Conservation (phyloP, 1,284 basidiomycete genomes). For the Leccinum huronense region DNA sequence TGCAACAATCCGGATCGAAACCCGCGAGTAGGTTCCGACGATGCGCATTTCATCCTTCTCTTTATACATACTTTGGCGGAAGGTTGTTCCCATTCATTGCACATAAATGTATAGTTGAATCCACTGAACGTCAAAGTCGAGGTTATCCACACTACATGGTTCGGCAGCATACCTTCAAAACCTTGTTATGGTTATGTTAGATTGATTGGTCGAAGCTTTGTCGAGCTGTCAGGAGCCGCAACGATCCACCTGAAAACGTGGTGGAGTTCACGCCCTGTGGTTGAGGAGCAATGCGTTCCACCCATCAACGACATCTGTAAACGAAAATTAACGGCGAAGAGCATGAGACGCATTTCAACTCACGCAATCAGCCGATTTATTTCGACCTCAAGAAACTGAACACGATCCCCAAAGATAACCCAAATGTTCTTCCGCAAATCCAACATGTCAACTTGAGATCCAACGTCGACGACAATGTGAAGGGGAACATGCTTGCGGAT, state of each 20-base stretch:
- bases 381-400: background rate
- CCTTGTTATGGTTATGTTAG: conserved; percentile 22
- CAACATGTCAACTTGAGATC: conserved; percentile 1
- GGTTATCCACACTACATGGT: background rate
- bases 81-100: background rate
- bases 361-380: conserved; percentile 45
- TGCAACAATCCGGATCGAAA: background rate
- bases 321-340: conserved; percentile 1
- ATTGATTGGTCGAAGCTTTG: conserved; percentile 72
- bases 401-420: conserved; percentile 62
- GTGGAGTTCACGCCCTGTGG: conserved; percentile 72
- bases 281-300: conserved; percentile 72
- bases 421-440: conserved; percentile 32
- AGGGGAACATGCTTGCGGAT: conserved; percentile 52
- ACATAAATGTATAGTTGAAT: background rate
- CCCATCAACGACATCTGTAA: conserved; percentile 56
- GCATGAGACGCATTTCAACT: conserved; percentile 26
- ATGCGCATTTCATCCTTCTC: background rate
- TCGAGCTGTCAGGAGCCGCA: conserved; percentile 76
- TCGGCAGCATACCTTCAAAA: conserved; percentile 50
- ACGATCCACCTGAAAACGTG: conserved; percentile 77
- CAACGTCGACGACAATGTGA: background rate
- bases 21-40: background rate
- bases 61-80: background rate
- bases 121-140: no score